Base-by-base conservation (phyloP, 306 rosid genomes). In the Prunus salicina region DNA sequence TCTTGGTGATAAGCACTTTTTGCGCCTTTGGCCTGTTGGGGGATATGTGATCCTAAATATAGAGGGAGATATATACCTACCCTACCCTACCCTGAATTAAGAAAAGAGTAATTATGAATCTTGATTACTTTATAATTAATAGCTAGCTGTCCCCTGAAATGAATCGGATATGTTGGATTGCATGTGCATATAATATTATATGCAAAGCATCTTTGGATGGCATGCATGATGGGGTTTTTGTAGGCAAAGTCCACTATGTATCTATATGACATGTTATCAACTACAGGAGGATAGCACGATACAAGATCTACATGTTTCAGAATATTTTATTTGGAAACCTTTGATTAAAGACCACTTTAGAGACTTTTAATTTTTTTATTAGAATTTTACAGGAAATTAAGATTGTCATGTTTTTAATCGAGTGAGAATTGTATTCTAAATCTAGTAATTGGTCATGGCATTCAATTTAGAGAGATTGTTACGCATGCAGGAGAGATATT, bases 101-200 rank as follows among this genome's bases (percentile, higher is more conserved):
- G 16, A 28, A 30, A 27, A 62, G 19, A 8, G 6, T 14, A n/a
- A 14, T 14, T 27, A 30, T 13, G 6, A 41, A 55, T 52, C 32
- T 53, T 55, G 65, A 60, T 60, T 45, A 56, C 56, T 56, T 56
- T 57, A 56, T 20, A 14, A 73, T 61, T 30, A 28, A 25, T 25
- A 62, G 24, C 18, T 62, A 46, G 46, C 77, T 61, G 69, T 61
- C 20, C 67, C 69, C 77, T 73, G 45, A 60, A 73, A 28, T 19
- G 41, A 52, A 5, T 15, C 14, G 1, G n/a, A 61, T 61, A 16
- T 25, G 68, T 52, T 14, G 57, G 69, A 53, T 73, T 41, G 51
- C 69, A 61, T 28, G 69, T 27, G 69, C 15, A 52, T 16, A 52
- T 4, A 52, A 51, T 38, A 38, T 38, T 52, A 52, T 52, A 41